Evolutionary conservation across 2,329 filamentous ascomycete species (phyloP), one percentile per base, ranked within the genome.

Genomic region (Aspergillus fumigatus): DNA sequence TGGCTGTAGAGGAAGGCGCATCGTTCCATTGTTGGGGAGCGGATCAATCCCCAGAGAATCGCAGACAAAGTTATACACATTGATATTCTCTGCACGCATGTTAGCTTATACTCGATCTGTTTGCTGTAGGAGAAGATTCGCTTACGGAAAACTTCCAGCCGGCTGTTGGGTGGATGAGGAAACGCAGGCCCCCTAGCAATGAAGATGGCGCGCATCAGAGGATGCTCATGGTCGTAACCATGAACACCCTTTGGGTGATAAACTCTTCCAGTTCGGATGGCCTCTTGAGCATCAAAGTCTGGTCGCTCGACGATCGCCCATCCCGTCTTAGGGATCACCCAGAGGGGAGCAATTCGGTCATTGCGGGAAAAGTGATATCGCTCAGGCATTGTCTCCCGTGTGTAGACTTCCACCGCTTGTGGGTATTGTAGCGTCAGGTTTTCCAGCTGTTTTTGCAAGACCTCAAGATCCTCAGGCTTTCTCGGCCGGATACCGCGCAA

Each of bases 171-270:
- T 41, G 83, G 77, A 66, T 97, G 92, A 0, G 91, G 90, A 69
- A 99, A 99, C 0, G 93, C 92, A 3, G 94, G 94, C 0, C 94
- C 94, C 41, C 90, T 82, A 1, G 94, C 94, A 50, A 97, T 82
- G 66, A 99, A 99, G 47, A 99, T 95, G 0, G 94, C 93, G 41
- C 94, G 82, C 94, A 99, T 99, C 48, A 99, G 79, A 0, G 93
- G 92, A 70, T 99, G 88, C 67, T 96, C 88, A 67, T 96, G 88
- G 70, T 99, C 94, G 70, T 97, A 99, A 1, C 94, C 94, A 69
- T 99, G 94, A 2, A 99, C 77, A 2, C 94, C 94, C 27, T 83
- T 83, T 0, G 94, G 94, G 63, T 88, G 82, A 68, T 97, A 99
- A 0, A 84, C 79, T 11, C 83, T 71, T 0, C 84, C 85, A 11